phyloP scores from a whole-genome alignment of 1,284 basidiomycete species.

The Papiliotrema terrestris region DNA sequence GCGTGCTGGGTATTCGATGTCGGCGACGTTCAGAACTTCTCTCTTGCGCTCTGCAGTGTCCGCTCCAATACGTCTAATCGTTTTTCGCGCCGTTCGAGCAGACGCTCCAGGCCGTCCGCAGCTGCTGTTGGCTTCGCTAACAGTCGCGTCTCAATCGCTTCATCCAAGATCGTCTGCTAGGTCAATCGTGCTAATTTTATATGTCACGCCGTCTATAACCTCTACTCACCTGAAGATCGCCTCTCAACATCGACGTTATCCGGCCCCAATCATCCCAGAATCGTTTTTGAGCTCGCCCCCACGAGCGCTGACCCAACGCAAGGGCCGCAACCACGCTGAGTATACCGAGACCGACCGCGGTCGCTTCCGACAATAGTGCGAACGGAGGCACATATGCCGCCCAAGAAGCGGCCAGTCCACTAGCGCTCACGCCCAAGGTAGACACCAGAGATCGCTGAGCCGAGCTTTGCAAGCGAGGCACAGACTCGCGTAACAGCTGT shows the following conservation, averaged over 20 bases:
- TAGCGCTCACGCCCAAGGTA: constrained; percentile 36
- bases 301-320: constrained; percentile 64
- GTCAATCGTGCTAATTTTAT: constrained; percentile 53
- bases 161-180: constrained; percentile 18
- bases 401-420: constrained; percentile 51
- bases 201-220: too few relatives aligned
- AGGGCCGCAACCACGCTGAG: constrained; percentile 58
- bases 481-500: constrained; percentile 60
- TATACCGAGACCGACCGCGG: constrained; percentile 61
- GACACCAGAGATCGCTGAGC: constrained; percentile 63
- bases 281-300: constrained; percentile 64
- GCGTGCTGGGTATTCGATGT: not conserved
- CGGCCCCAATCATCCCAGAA: constrained; percentile 74
- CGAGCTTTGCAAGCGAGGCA: constrained; percentile 61
- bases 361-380: constrained; percentile 34
- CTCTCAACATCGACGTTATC: constrained; percentile 64
- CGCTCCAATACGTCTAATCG: constrained; percentile 55
- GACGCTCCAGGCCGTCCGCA: constrained; percentile 52
- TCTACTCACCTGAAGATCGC: constrained; percentile 66
- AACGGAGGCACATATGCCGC: constrained; percentile 33
- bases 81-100: constrained; percentile 47
- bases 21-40: not conserved
- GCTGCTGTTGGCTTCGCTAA: constrained; percentile 36
- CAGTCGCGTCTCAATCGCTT: constrained; percentile 35
- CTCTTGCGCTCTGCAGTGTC: constrained; percentile 37